Percentiles rank a stretch among this genome's conserved stretches.
phyloP scores from a whole-genome alignment of 2,329 filamentous ascomycete species.

The Emmonsia crescens region DNA sequence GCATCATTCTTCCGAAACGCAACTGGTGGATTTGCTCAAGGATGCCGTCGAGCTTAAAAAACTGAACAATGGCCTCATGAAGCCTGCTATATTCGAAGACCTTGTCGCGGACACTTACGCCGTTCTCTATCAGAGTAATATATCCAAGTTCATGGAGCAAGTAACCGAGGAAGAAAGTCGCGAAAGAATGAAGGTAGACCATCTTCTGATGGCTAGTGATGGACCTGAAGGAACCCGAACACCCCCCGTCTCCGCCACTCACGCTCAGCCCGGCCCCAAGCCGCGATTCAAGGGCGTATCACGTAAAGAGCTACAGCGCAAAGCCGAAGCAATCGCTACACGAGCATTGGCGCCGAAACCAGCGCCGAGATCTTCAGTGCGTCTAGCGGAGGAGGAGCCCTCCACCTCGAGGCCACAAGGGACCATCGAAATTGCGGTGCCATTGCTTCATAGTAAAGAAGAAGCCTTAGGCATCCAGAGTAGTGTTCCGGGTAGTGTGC shows the following conservation, averaged over 20 bases:
- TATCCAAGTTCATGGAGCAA: conserved; percentile 30
- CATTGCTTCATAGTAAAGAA: conserved; percentile 30
- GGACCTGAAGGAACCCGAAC: conserved; percentile 11
- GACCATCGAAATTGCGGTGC: background rate
- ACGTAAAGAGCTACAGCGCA: conserved; percentile 47
- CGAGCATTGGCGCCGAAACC: conserved; percentile 19
- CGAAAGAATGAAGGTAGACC: conserved; percentile 38
- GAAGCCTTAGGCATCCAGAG: conserved; percentile 32
- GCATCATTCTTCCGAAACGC: conserved; percentile 36
- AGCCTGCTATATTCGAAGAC: conserved; percentile 76
- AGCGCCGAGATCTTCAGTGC: conserved; percentile 5
- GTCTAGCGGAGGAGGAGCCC: conserved; percentile 7
- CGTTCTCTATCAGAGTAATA: conserved; percentile 35
- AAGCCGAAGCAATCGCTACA: conserved; percentile 46
- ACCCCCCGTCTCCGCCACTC: conserved; percentile 12
- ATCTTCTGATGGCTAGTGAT: conserved; percentile 33
- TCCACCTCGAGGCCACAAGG: background rate
- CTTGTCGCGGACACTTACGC: conserved; percentile 87
- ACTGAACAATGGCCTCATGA: conserved; percentile 80
- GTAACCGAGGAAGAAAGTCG: conserved; percentile 36
- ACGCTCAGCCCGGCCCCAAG: conserved; percentile 13
- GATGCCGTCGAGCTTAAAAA: conserved; percentile 61
- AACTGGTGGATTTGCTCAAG: conserved; percentile 51
- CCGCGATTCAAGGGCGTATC: conserved; percentile 48
- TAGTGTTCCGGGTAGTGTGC: conserved; percentile 49